These are phyloP conservation scores for Diplodia scrobiculata DNA, from an alignment of 2,329 filamentous ascomycete species.

Conservation along the genomic window DNA sequence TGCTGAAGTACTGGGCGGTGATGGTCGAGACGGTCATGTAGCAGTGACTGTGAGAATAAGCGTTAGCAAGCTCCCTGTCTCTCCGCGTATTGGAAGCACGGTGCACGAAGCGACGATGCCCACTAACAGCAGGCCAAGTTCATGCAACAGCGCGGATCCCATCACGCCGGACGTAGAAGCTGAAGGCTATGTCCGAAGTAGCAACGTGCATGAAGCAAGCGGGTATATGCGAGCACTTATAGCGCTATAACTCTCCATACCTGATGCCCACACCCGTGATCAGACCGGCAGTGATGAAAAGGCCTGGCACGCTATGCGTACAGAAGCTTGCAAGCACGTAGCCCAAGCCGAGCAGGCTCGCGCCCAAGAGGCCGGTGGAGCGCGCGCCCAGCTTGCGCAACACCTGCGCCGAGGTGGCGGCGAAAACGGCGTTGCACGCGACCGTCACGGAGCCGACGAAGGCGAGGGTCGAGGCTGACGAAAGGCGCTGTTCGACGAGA, in stretches of 20 bases:
- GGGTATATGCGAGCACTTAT: slow-evolving; percentile 16
- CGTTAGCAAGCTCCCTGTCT: slow-evolving; percentile 22
- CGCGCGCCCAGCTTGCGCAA: slow-evolving; percentile 56
- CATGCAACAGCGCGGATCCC: slow-evolving; percentile 11
- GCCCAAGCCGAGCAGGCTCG: slow-evolving; percentile 55
- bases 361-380: slow-evolving; percentile 52
- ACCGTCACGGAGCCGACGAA: slow-evolving; percentile 61
- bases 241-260: slow-evolving; percentile 12
- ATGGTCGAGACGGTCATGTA: slow-evolving; percentile 26
- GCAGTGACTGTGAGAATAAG: slow-evolving; percentile 11
- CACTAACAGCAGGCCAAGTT: slow-evolving; percentile 18
- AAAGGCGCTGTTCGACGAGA: slow-evolving; percentile 54
- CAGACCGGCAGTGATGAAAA: slow-evolving; percentile 56
- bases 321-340: slow-evolving; percentile 54
- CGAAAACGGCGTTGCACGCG: slow-evolving; percentile 56
- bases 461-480: slow-evolving; percentile 56
- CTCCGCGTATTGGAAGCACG: slow-evolving; percentile 10
- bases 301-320: slow-evolving; percentile 49
- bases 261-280: slow-evolving; percentile 50
- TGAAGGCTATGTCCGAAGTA: slow-evolving; percentile 13
- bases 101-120: slow-evolving; percentile 19
- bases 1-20: slow-evolving; percentile 58
- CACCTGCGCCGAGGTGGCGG: slow-evolving; percentile 56
- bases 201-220: slow-evolving; percentile 13
- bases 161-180: slow-evolving; percentile 16